These are phyloP conservation scores for Sextonia rubra DNA, from an alignment of 164 flowering plant genomes.

Conservation along the genomic window DNA sequence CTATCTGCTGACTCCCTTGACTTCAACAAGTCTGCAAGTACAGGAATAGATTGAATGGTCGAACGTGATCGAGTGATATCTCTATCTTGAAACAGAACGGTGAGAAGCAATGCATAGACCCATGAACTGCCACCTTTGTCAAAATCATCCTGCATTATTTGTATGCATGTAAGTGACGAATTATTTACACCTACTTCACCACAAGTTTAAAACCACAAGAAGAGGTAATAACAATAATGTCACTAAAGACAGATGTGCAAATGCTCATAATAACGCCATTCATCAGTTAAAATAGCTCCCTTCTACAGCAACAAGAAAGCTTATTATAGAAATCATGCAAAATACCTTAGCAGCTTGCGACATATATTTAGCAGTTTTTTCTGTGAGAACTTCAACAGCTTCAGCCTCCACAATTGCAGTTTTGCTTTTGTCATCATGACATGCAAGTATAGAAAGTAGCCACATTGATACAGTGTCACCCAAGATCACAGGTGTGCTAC, in stretches of 20 bases:
- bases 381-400: constrained; percentile 83
- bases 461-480: constrained; percentile 67
- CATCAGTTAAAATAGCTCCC: too few species aligned
- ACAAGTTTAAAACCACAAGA: neutral
- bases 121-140: constrained; percentile 73
- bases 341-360: constrained; percentile 61
- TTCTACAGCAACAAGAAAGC: neutral
- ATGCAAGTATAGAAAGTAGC: constrained; percentile 78
- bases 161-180: neutral
- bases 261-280: too few species aligned
- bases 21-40: constrained; percentile 70
- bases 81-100: constrained; percentile 90
- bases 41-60: constrained; percentile 77
- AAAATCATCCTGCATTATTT: constrained; percentile 54
- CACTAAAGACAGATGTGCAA: neutral
- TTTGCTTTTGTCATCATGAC: constrained; percentile 70
- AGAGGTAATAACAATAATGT: neutral
- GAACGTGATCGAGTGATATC: constrained; percentile 80
- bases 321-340: neutral
- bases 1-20: constrained; percentile 80
- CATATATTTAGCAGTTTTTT: constrained; percentile 51
- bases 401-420: constrained; percentile 80
- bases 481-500: constrained; percentile 42
- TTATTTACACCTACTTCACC: neutral
- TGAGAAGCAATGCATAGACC: constrained; percentile 81